Evolutionary conservation across 2,329 filamentous ascomycete genomes (phyloP), one percentile per base, ranked within the genome.

Genomic region (Intubia oerlemansii): DNA sequence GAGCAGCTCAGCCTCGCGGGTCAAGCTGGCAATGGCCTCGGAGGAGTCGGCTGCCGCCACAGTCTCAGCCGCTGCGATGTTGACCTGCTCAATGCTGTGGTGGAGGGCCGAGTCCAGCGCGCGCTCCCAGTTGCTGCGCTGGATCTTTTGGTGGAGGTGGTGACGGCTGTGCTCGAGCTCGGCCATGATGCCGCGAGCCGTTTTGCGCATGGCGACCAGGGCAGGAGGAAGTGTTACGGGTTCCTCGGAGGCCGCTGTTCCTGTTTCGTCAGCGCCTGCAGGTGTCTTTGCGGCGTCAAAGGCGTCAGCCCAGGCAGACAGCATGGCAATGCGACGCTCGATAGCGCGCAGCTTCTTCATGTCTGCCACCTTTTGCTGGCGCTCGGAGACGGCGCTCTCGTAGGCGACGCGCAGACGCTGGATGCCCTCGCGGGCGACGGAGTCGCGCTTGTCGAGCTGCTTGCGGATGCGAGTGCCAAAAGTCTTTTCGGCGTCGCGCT

Each of bases 241-340:
- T 7, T 2, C 10, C 22, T 6, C 6, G 15, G 10, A 71, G 65
- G 29, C 76, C 74, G 12, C 70, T 62, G 27, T 60, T 62, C 23
- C 81, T 80, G 39, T 62, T 52, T 10, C 71, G 63, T 34, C 76
- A 73, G 13, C 70, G 65, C 28, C 77, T 74, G 12, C 71, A 62
- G 27, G 60, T n/a, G n/a, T n/a, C 61, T 22, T 81, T 79, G 39
- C 14, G 21, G 64, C 59, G 37, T 95, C 85, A 41, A 95, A 98
- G 2, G 82, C 81, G 1, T 77, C 78, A 32, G 93, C 76, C 88
- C 88, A 98, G 2, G 76, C 73, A 4, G 77, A 84, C n/a, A 98
- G 60, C 34, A 91, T 59, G 6, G 70, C 64, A 36, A 93, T 91
- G 11, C 88, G 69, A 38, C 81, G 67, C 52, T 92, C 81, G 18